Evolutionary conservation across 2,329 filamentous ascomycete genomes (phyloP), one percentile per base, ranked within the genome.

Genomic region (Talaromyces marneffei): DNA sequence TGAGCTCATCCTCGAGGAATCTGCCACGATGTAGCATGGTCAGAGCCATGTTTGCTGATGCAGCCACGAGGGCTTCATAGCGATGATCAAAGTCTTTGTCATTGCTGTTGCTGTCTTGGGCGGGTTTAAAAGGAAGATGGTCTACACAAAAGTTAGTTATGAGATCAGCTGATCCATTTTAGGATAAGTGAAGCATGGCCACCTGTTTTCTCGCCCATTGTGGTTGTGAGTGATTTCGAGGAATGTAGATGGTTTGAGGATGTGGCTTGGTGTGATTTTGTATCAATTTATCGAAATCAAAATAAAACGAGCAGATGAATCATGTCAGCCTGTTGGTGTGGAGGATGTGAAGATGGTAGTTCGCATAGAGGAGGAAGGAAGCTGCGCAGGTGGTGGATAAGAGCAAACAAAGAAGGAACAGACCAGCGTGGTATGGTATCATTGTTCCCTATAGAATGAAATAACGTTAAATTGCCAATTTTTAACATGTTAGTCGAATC

Each of bases 11-110:
- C 29, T 58, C 56, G 3, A 58, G 56, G 29, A 37, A 46, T 35
- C 37, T 46, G 42, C 56, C 56, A 8, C 56, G 56, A 37, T 31
- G 42, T 35, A 58, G 29, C 56, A 58, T 58, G 42, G 56, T 58
- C 14, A 58, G 20, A 10, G 31, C 44, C 27, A 58, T 39, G 4
- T 58, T 58, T 37, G 56, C 56, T 18, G 56, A 48, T 27, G 56
- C 42, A 20, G 44, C 6, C 4, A 46, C 42, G 8, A 58, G 20
- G 16, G 29, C 35, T 58, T 58, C 56, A 16, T 48, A 39, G n/a
- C 40, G 56, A 39, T 14, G 18, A n/a, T 46, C 33, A 5, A 44
- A 5, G 3, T 29, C 14, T 27, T 48, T 14, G 14, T 23, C 12
- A 23, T 58, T 46, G 42, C 10, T 14, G 3, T 16, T 58, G 29